phyloP scores from a whole-genome alignment of 164 flowering plant species.

The Magnolia officinalis region DNA sequence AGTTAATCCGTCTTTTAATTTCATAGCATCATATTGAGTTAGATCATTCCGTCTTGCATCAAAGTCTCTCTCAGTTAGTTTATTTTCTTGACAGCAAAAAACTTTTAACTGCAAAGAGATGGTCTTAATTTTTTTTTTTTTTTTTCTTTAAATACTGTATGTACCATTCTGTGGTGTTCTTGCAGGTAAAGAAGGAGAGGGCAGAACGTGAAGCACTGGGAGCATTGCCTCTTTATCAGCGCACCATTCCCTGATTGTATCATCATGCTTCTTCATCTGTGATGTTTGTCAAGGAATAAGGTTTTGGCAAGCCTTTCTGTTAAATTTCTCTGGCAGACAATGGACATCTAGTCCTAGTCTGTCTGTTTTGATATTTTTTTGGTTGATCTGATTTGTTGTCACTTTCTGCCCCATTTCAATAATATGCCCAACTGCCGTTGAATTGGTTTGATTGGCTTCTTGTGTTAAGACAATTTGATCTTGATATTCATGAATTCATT shows the following conservation, averaged over 20 bases:
- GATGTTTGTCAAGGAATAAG: neutral
- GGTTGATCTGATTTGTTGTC: neutral
- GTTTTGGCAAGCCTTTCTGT: neutral
- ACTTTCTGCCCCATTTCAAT: neutral
- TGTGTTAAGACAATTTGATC: no score
- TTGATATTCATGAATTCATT: no score
- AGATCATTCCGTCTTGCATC: no score
- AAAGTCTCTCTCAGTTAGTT: neutral
- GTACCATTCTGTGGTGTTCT: neutral
- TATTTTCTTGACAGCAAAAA: neutral
- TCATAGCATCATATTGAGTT: no score
- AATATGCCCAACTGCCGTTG: neutral
- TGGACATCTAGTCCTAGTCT: neutral
- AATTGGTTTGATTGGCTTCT: no score
- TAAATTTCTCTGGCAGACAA: neutral
- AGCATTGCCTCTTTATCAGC: constrained; percentile 84
- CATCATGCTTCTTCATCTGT: neutral
- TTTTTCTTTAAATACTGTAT: neutral
- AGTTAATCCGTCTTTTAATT: no score
- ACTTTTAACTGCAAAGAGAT: neutral
- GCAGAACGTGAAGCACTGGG: constrained; percentile 91
- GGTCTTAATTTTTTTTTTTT: neutral
- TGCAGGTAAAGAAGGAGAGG: constrained; percentile 76
- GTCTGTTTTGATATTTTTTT: neutral
- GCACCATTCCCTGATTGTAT: constrained; percentile 53